Conservation (phyloP, 116 monocot genomes). For the Trichopus zeylanicus region DNA sequence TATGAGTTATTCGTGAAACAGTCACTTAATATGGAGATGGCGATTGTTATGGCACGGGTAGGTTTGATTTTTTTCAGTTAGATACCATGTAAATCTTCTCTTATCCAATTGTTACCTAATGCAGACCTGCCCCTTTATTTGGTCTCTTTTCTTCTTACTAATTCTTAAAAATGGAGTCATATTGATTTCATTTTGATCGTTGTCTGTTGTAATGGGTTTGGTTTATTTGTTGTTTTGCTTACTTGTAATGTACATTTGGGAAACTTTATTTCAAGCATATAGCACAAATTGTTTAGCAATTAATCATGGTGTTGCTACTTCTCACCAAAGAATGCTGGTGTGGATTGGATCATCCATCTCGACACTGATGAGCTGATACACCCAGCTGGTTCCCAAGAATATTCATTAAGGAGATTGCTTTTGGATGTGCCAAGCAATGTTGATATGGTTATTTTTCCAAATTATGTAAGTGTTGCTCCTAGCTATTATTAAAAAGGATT, state of each 20-base stretch:
- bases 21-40: slow-evolving; percentile 99
- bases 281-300: no score
- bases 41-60: slow-evolving; percentile 95
- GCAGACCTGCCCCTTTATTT: not conserved
- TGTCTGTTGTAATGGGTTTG: not conserved
- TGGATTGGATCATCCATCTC: slow-evolving; percentile 97
- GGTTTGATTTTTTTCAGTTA: slow-evolving; percentile 8
- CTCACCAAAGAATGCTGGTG: slow-evolving; percentile 51
- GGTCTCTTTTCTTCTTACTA: not conserved
- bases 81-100: not conserved
- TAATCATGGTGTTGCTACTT: slow-evolving; percentile 9
- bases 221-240: not conserved
- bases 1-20: slow-evolving; percentile 99
- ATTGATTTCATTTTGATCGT: not conserved
- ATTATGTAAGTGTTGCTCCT: slow-evolving; percentile 66
- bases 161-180: not conserved
- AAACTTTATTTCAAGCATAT: no score
- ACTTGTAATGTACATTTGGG: not conserved
- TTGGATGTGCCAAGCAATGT: slow-evolving; percentile 77
- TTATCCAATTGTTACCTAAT: not conserved
- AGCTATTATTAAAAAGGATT: not conserved
- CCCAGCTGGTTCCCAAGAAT: slow-evolving; percentile 85
- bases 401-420: slow-evolving; percentile 74
- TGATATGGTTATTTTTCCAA: slow-evolving; percentile 98
- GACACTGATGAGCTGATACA: slow-evolving; percentile 92